These are phyloP conservation scores for Cavenderia fasciculata DNA, from an alignment of 78 protist genomes.

Conservation along the genomic window DNA sequence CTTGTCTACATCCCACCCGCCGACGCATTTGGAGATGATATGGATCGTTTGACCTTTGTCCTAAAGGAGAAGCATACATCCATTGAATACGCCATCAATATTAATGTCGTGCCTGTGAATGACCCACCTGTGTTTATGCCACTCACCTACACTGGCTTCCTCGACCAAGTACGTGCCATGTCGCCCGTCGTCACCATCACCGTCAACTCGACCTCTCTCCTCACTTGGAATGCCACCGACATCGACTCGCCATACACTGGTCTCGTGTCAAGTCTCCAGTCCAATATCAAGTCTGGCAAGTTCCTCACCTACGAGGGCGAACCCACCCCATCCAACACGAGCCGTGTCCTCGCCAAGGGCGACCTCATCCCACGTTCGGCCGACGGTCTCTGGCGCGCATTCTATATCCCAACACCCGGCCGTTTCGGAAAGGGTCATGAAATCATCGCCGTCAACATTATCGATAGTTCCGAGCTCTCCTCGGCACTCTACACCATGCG, in stretches of 20 bases:
- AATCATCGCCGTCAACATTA: background rate
- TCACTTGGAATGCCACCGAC: background rate
- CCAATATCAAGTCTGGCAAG: background rate
- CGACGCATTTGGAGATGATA: conserved; percentile 14
- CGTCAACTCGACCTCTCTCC: background rate
- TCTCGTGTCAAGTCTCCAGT: background rate
- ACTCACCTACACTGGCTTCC: background rate
- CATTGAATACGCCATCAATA: conserved; percentile 2
- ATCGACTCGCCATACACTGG: background rate
- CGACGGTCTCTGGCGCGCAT: background rate
- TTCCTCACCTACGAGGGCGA: background rate
- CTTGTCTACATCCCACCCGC: conserved; percentile 16
- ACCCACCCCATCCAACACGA: background rate
- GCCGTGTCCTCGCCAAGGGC: background rate
- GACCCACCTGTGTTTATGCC: background rate
- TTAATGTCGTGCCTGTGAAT: conserved; percentile 41
- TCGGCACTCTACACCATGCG: background rate
- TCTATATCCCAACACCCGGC: background rate
- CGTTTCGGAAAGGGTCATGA: background rate
- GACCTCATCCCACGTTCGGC: too few species aligned
- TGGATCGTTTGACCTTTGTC: background rate
- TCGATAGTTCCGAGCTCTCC: background rate
- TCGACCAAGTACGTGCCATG: background rate
- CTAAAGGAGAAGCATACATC: background rate
- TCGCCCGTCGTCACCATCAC: background rate